Base-by-base conservation (phyloP, 2,329 filamentous ascomycete genomes). In the Sporothrix brunneoviolacea region DNA sequence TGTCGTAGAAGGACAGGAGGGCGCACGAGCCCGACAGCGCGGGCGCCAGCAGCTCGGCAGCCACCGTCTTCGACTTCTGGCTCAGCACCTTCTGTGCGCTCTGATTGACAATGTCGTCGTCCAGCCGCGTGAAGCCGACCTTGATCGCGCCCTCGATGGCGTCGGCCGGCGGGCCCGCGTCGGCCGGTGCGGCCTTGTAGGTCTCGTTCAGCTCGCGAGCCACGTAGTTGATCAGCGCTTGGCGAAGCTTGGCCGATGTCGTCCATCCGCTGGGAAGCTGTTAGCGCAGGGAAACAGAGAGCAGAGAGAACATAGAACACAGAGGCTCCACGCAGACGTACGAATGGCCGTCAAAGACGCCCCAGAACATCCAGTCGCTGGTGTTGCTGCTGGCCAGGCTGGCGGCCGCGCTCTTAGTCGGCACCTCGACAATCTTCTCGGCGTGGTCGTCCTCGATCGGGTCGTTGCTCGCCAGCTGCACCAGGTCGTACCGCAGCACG, bases 281-380 rank as follows among this genome's bases (percentile, higher is more conserved):
- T 64, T 45, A 61, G 55, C 28, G 5, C 2, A 24, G 8, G 6
- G 15, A 40, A 10, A 41, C 7, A 18, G 2, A n/a, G 16, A 19
- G 15, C 33, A 13, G 2, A 32, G 10, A 32, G 15, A 32, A 15
- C 6, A 5, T 9, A 19, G 13, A n/a, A 15, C 13, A n/a, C 30
- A 8, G 4, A 4, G 21, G 33, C 1, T 19, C n/a, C 24, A 6
- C 24, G 24, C 5, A 5, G 13, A 77, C 79, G 68, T 72, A 91
- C 88, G 88, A 88, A 68, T 98, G 93, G 0, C 93, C 93, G 64
- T 98, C 93, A 67, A 97, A 98, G 16, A 98, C 91, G 52, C 91
- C 93, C 93, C 94, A 98, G 67, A 98, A 98, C 90, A 97, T 97
- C 93, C 93, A 98, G 68, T 98, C 94, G 55, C 80, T 88, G 53